phyloP scores from a whole-genome alignment of 2,329 filamentous ascomycete species.

The Fusarium citri region DNA sequence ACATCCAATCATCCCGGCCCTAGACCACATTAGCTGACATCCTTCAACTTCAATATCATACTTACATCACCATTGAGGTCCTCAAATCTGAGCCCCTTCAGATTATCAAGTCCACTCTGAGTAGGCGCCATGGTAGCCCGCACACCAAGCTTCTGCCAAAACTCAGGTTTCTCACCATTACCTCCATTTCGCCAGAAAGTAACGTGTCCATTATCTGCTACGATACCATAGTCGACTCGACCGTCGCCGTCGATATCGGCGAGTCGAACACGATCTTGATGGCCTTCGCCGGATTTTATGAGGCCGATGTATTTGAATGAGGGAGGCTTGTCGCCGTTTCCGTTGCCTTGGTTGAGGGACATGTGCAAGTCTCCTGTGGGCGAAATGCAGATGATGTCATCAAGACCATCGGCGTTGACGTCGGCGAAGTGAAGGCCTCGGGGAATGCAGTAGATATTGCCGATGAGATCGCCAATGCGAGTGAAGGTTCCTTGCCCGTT shows the following conservation, averaged over 20 bases:
- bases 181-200: conserved; percentile 51
- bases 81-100: conserved; percentile 16
- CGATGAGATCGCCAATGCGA: conserved; percentile 30
- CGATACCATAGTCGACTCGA: conserved; percentile 49
- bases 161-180: conserved; percentile 43
- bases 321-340: background rate
- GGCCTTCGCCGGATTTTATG: conserved; percentile 7
- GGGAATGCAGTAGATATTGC: background rate
- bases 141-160: conserved; percentile 50
- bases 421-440: conserved; percentile 4
- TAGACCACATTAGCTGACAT: fast-evolving
- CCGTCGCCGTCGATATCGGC: conserved; percentile 48
- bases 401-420: conserved; percentile 31
- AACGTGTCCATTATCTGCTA: conserved; percentile 43
- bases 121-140: background rate
- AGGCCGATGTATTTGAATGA: conserved; percentile 2
- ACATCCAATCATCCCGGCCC: conserved; percentile 43
- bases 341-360: conserved; percentile 2
- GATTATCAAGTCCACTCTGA: background rate
- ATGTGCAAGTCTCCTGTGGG: background rate
- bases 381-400: background rate
- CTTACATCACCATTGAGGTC: conserved; percentile 35
- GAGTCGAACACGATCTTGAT: conserved; percentile 40
- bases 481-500: conserved; percentile 5
- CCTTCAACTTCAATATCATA: background rate